Conservation (phyloP, 371 early-diverging fungal genomes). For the Actinomortierella ambigua region DNA sequence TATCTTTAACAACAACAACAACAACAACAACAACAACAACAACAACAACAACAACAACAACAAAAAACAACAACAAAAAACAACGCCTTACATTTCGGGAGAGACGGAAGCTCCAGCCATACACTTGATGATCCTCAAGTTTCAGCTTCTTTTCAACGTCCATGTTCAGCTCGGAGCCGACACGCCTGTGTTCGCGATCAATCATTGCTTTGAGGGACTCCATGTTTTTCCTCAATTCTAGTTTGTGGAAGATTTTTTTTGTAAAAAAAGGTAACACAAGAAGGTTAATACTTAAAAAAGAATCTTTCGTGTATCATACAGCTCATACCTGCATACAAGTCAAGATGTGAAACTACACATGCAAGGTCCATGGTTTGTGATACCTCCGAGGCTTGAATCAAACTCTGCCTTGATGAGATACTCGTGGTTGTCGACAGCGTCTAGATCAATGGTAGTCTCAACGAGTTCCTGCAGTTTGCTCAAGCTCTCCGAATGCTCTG, state of each 20-base stretch:
- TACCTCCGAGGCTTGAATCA: slow-evolving; percentile 79
- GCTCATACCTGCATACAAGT: too few species aligned
- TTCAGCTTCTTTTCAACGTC: slow-evolving; percentile 91
- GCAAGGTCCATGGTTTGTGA: neutral
- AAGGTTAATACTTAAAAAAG: too few species aligned
- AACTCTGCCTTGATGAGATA: slow-evolving; percentile 88
- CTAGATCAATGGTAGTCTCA: slow-evolving; percentile 90
- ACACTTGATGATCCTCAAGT: slow-evolving; percentile 79
- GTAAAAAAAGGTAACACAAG: neutral
- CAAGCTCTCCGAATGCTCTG: slow-evolving; percentile 60
- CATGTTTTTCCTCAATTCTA: slow-evolving; percentile 70
- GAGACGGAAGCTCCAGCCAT: slow-evolving; percentile 90
- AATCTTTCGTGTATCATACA: too few species aligned
- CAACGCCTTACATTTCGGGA: slow-evolving; percentile 65
- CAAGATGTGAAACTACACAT: too few species aligned
- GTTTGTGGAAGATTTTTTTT: neutral
- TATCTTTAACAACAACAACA: too few species aligned
- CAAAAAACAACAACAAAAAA: neutral
- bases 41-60: neutral
- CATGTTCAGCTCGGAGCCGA: slow-evolving; percentile 67
- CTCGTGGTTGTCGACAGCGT: slow-evolving; percentile 86
- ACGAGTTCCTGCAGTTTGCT: slow-evolving; percentile 75
- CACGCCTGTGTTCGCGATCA: slow-evolving; percentile 66
- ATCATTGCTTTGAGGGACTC: slow-evolving; percentile 60
- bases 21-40: too few species aligned